These are phyloP conservation scores for Arthrobotrys iridis DNA, from an alignment of 2,329 filamentous ascomycete genomes.

Conservation along the genomic window DNA sequence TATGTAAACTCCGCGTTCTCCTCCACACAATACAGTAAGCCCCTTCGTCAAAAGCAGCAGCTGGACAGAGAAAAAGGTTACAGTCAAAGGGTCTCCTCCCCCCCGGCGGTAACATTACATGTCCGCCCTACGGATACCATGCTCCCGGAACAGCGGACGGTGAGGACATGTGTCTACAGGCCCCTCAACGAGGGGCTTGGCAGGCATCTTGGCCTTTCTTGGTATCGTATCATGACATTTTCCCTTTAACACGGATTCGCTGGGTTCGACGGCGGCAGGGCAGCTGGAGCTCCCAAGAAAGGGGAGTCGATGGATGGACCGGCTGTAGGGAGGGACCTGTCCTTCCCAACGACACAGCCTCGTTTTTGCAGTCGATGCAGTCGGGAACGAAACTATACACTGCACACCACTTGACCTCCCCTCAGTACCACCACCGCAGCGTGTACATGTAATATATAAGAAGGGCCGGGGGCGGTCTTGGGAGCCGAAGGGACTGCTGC, in stretches of 20 bases:
- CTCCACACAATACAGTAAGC: background rate
- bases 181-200: slow-evolving; percentile 24
- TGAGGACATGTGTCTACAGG: slow-evolving; percentile 45
- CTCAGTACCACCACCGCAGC: too few relatives aligned
- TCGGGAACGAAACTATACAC: too few relatives aligned
- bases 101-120: background rate
- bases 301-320: slow-evolving; percentile 14
- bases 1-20: background rate
- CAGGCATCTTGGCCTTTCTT: slow-evolving; percentile 33
- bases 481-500: slow-evolving; percentile 3
- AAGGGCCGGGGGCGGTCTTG: background rate
- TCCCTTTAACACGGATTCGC: background rate
- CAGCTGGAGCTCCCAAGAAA: slow-evolving; percentile 29
- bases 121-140: slow-evolving; percentile 12
- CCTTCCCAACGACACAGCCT: slow-evolving; percentile 34
- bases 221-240: slow-evolving; percentile 53
- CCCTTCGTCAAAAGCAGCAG: slow-evolving; percentile 5
- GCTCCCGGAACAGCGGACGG: background rate
- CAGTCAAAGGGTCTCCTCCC: too few relatives aligned
- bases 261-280: background rate
- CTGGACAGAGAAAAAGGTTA: slow-evolving; percentile 18
- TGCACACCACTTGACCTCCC: too few relatives aligned
- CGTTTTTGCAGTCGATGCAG: background rate
- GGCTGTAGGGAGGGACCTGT: background rate
- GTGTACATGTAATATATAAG: background rate